Conservation (phyloP, 208 protist species). For the Leishmania amazonensis region DNA sequence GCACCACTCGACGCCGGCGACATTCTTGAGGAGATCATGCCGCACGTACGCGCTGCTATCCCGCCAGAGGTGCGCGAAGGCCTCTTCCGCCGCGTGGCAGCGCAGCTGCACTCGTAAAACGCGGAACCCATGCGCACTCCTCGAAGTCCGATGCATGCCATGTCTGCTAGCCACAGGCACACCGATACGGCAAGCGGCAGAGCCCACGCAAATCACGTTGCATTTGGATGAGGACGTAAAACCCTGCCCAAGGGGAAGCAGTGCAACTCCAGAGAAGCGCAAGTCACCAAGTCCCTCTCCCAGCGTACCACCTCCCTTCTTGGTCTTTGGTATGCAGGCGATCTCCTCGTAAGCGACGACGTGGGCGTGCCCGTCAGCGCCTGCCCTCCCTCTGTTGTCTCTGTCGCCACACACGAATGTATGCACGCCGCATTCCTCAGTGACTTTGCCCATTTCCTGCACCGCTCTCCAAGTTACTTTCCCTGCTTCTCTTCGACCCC, state of each 20-base stretch:
- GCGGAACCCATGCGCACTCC: too few relatives aligned
- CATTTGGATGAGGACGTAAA: neutral
- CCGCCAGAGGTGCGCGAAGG: slow-evolving; percentile 57
- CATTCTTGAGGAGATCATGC: slow-evolving; percentile 61
- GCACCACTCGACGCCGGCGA: slow-evolving; percentile 59
- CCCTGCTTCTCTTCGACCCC: neutral
- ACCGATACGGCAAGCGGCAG: neutral
- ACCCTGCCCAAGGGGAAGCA: neutral
- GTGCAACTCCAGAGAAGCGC: neutral
- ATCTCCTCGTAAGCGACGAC: neutral
- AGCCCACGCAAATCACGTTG: neutral
- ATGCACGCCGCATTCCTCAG: neutral
- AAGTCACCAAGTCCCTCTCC: neutral
- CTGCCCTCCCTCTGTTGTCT: neutral
- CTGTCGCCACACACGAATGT: neutral
- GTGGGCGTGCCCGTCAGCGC: neutral
- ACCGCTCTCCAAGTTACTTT: neutral
- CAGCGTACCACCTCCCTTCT: neutral
- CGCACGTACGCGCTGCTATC: slow-evolving; percentile 48
- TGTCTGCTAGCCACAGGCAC: neutral
- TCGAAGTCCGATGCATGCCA: neutral
- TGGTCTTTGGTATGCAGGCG: neutral
- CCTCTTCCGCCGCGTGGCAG: slow-evolving; percentile 54
- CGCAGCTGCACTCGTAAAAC: slow-evolving; percentile 17
- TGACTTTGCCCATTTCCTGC: neutral